These are phyloP conservation scores for Claviceps arundinis DNA, from an alignment of 2,329 filamentous ascomycete species.

Conservation along the genomic window DNA sequence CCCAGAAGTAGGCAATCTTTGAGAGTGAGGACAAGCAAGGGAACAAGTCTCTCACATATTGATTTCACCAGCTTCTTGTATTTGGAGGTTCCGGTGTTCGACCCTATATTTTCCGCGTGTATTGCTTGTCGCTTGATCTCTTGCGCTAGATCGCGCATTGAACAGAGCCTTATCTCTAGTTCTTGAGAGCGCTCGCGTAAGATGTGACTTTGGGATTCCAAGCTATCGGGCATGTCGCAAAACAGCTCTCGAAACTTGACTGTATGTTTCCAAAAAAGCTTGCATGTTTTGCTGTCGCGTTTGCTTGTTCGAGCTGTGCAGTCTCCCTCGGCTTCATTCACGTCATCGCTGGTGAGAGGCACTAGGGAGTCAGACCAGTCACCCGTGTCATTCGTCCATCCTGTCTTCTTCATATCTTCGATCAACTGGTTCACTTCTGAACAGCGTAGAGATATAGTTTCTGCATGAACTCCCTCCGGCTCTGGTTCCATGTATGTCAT, in stretches of 20 bases:
- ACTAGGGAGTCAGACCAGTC: not conserved
- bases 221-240: not conserved
- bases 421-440: not conserved
- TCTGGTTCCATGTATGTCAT: slow-evolving; percentile 5
- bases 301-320: not conserved
- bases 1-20: slow-evolving; percentile 10
- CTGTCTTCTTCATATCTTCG: not conserved
- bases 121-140: not conserved
- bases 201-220: not conserved
- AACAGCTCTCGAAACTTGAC: not conserved
- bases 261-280: not conserved
- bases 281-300: not conserved
- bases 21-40: slow-evolving; percentile 13
- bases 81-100: not conserved
- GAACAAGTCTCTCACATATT: slow-evolving; percentile 12
- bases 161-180: not conserved
- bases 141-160: not conserved
- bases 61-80: slow-evolving; percentile 3
- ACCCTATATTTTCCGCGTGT: not conserved
- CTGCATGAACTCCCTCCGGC: not conserved
- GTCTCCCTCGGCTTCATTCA: not conserved
- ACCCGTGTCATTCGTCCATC: slow-evolving; percentile 1
- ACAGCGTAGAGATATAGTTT: not conserved
- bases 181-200: not conserved
- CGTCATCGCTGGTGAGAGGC: not conserved